Conservation (phyloP, 2,329 filamentous ascomycete genomes). For the Fusarium sp. region DNA sequence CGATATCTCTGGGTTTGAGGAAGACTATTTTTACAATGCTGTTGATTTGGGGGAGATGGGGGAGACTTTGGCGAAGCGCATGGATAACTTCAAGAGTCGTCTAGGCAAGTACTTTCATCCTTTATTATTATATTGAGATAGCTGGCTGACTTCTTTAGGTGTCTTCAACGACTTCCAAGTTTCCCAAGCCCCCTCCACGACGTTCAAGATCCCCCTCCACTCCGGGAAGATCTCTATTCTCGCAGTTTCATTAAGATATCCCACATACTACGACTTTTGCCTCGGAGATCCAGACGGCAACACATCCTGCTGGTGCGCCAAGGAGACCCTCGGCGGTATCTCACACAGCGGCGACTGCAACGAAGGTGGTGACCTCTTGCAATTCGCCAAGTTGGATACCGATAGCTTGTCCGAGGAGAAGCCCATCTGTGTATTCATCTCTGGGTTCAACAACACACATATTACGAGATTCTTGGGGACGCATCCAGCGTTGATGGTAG, state of each 20-base stretch:
- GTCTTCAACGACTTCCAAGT: slow-evolving; percentile 18
- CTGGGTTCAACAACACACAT: neutral
- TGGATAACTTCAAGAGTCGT: neutral
- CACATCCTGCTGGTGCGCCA: neutral
- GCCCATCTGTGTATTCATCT: slow-evolving; percentile 15
- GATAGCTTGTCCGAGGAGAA: neutral
- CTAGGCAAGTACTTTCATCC: neutral
- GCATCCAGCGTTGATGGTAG: neutral
- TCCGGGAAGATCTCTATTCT: slow-evolving; percentile 5
- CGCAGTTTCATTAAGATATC: neutral
- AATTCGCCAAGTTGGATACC: slow-evolving; percentile 2
- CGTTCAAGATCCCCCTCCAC: neutral
- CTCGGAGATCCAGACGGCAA: neutral
- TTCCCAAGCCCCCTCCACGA: slow-evolving; percentile 14
- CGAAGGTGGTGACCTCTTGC: neutral
- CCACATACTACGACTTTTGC: slow-evolving; percentile 23
- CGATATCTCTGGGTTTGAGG: slow-evolving; percentile 1
- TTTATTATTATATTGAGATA: neutral
- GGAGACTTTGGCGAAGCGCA: neutral
- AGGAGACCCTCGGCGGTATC: neutral
- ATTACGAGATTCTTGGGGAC: slow-evolving; percentile 4
- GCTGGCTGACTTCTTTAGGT: neutral
- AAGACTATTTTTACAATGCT: slow-evolving; percentile 14
- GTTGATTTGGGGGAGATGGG: slow-evolving; percentile 13
- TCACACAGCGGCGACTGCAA: slow-evolving; percentile 8